Conservation (phyloP, 2,329 filamentous ascomycete species). For the Arthrinium puccinioides region DNA sequence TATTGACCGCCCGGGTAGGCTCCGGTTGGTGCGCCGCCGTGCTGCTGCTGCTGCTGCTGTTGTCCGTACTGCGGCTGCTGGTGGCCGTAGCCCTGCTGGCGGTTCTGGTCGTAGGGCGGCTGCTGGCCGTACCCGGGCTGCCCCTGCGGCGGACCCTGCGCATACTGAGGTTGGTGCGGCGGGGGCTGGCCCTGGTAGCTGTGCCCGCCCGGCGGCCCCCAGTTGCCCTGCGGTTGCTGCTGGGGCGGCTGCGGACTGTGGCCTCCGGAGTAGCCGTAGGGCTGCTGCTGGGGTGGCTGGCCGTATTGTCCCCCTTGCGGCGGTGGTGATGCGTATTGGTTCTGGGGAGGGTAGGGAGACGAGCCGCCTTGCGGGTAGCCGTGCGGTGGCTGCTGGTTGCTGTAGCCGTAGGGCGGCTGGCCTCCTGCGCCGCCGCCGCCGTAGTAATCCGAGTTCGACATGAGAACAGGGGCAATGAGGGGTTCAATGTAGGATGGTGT, state of each 20-base stretch:
- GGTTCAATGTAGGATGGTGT: too few relatives aligned
- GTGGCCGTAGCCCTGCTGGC: background rate
- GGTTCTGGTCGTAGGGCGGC: conserved; percentile 18
- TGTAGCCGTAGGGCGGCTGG: conserved; percentile 5
- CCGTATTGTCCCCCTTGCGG: conserved; percentile 2
- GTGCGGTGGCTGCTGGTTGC: background rate
- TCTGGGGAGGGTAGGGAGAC: conserved; percentile 7
- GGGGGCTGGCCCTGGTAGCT: background rate
- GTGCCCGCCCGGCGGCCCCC: background rate
- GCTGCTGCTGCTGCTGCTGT: background rate
- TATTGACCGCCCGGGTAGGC: background rate
- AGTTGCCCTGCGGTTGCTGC: conserved; percentile 3
- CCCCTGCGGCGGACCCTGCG: background rate
- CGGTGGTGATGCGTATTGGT: conserved; percentile 6
- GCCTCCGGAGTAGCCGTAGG: conserved; percentile 3
- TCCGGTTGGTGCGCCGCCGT: background rate
- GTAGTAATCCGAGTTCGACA: conserved; percentile 8
- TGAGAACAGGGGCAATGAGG: too few relatives aligned
- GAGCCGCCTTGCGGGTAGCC: conserved; percentile 1
- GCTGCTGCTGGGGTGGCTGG: conserved; percentile 2
- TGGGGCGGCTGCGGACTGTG: conserved; percentile 3
- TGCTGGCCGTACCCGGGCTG: background rate
- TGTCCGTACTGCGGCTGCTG: background rate
- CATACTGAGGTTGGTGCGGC: background rate
- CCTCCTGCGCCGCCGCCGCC: background rate